Percentiles rank a stretch among this genome's conserved stretches.
phyloP scores from a whole-genome alignment of 805 yeast species.

The Lachancea waltii region DNA sequence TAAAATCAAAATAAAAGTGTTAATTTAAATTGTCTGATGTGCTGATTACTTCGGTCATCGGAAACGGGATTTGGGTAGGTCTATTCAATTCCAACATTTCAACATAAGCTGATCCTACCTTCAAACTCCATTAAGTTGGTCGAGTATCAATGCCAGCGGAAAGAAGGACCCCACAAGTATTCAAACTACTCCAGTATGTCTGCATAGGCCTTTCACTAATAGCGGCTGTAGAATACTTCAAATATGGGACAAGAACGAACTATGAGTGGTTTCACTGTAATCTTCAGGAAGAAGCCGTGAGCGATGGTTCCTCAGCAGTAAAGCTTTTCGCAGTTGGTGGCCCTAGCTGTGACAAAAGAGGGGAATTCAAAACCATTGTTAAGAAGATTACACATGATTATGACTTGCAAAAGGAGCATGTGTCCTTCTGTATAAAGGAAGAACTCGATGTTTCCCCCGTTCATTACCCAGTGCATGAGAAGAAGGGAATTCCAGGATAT shows the following conservation, averaged over 20 bases:
- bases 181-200: slow-evolving; percentile 26
- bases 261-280: slow-evolving; percentile 44
- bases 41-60: no score
- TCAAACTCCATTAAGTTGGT: no score
- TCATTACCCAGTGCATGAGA: slow-evolving; percentile 30
- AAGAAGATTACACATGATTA: slow-evolving; percentile 36
- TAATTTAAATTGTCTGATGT: no score
- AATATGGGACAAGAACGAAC: slow-evolving; percentile 34
- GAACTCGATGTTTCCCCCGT: slow-evolving; percentile 21
- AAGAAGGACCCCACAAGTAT: slow-evolving; percentile 5
- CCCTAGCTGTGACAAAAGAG: slow-evolving; percentile 40
- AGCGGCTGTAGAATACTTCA: slow-evolving; percentile 40
- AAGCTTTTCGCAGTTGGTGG: slow-evolving; percentile 37
- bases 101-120: no score
- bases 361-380: slow-evolving; percentile 36
- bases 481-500: slow-evolving; percentile 34
- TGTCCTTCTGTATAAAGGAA: slow-evolving; percentile 36
- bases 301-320: slow-evolving; percentile 23
- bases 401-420: slow-evolving; percentile 34
- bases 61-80: no score
- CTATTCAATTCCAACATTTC: no score
- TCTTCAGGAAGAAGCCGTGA: slow-evolving; percentile 23
- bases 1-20: no score
- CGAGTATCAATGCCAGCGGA: slow-evolving; percentile 1
- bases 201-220: slow-evolving; percentile 28